Evolutionary conservation across 345 rosid species (phyloP), one percentile per base, ranked within the genome.

Genomic region (Populus simonii): DNA sequence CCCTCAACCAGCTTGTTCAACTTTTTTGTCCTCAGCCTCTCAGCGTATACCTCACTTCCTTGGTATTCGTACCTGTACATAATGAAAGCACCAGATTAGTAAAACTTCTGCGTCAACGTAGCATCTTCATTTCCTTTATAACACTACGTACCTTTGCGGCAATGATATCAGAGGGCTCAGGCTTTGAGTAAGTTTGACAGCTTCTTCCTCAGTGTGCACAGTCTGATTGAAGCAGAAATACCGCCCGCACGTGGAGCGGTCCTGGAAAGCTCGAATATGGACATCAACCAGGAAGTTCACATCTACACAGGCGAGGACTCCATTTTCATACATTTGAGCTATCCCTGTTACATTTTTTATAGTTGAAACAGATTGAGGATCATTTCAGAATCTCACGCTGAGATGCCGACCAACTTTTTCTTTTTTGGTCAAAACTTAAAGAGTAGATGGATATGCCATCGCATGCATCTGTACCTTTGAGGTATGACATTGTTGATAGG

Each of bases 211-310:
- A 0, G 90, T 86, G 39, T 85, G 88, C 29, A 88, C 96, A 7
- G 87, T 89, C 77, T 88, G 90, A 45, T 89, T 87, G 88, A 92
- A 92, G 84, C 96, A 92, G 59, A 94, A 91, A 84, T 94, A 94
- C 70, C 97, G 79, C 8, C 98, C 97, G 66, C 85, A 76, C 1
- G 98, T 85, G 1, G 96, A 90, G 17, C 41, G 78, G 66, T 94
- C 96, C 71, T 90, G 89, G 7, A 91, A 87, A 13, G 89, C 92
- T 76, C 93, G 84, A 74, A 94, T 88, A 70, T 94, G 94, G 36
- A 90, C 89, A 67, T 92, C 89, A 1, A 87, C 97, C 6, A 94
- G 75, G 76, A 94, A 94, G 17, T 66, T 78, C 17, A 87, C 88
- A 17, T 93, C 86, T 5, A 90, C 97, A 39, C 59, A 80, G 0